Evolutionary conservation across 345 rosid species (phyloP).

Genomic region (Laguncularia racemosa): DNA sequence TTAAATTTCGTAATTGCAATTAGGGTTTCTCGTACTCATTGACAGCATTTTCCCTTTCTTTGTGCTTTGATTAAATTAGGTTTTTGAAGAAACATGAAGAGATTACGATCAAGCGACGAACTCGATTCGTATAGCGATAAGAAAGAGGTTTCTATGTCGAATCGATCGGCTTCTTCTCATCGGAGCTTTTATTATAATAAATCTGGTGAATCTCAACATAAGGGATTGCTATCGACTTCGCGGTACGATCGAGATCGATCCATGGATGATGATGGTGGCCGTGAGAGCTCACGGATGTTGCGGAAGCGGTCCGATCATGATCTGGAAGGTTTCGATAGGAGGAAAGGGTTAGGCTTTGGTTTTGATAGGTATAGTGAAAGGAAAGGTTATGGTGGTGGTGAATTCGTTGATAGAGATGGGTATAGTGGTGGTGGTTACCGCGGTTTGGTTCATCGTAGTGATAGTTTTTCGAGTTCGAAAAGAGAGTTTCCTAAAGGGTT

Average conservation of each 20-base stretch:
- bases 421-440: constrained; percentile 9
- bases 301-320: constrained; percentile 65
- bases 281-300: constrained; percentile 35
- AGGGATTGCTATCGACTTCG: constrained; percentile 43
- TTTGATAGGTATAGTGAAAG: constrained; percentile 47
- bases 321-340: constrained; percentile 50
- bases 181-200: constrained; percentile 52
- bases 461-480: constrained; percentile 59
- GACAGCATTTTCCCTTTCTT: neutral
- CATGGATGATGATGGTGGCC: constrained; percentile 26
- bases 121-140: constrained; percentile 52
- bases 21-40: neutral
- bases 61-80: neutral
- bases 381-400: constrained; percentile 19
- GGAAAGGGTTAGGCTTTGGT: constrained; percentile 36
- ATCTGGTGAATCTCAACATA: constrained; percentile 32
- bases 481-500: constrained; percentile 81
- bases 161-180: constrained; percentile 47
- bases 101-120: constrained; percentile 80
- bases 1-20: neutral
- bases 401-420: constrained; percentile 15
- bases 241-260: constrained; percentile 65
- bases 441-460: constrained; percentile 51
- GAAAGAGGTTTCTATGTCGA: constrained; percentile 23
- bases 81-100: constrained; percentile 35